These are phyloP conservation scores for Pseudoturritis turrita DNA, from an alignment of 345 rosid species.

Conservation along the genomic window DNA sequence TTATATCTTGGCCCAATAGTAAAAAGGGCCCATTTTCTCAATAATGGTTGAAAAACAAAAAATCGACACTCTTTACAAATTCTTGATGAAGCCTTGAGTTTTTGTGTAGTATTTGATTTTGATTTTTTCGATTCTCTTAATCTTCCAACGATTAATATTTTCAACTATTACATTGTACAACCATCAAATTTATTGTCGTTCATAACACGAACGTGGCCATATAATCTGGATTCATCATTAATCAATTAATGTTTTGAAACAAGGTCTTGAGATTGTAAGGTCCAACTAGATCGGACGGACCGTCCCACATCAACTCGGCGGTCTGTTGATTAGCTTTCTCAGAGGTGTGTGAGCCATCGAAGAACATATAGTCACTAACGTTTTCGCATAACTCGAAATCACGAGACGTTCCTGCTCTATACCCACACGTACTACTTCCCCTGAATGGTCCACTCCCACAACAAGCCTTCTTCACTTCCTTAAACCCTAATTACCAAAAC, in stretches of 20 bases:
- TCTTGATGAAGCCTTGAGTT: neutral
- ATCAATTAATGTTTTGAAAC: slow-evolving; percentile 8
- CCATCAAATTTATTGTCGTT: neutral
- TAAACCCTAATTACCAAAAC: slow-evolving; percentile 41
- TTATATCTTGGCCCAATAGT: neutral
- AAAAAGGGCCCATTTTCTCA: neutral
- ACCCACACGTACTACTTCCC: slow-evolving; percentile 62
- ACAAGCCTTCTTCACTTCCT: slow-evolving; percentile 57
- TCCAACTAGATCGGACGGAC: slow-evolving; percentile 16
- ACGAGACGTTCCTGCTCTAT: slow-evolving; percentile 9
- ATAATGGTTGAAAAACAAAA: neutral
- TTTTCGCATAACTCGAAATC: slow-evolving; percentile 27
- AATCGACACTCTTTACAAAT: neutral
- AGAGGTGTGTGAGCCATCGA: slow-evolving; percentile 32
- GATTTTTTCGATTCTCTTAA: neutral
- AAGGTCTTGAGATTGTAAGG: slow-evolving; percentile 35
- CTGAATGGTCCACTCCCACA: slow-evolving; percentile 63
- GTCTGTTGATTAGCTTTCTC: slow-evolving; percentile 36
- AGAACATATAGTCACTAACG: slow-evolving; percentile 38
- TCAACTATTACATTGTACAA: neutral
- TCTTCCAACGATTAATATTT: neutral
- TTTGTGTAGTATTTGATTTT: neutral
- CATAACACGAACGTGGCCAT: neutral
- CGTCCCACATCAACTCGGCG: slow-evolving; percentile 44
- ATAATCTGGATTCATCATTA: neutral